phyloP scores from a whole-genome alignment of 2,329 filamentous ascomycete species.

The Fonsecaea pugnacius region DNA sequence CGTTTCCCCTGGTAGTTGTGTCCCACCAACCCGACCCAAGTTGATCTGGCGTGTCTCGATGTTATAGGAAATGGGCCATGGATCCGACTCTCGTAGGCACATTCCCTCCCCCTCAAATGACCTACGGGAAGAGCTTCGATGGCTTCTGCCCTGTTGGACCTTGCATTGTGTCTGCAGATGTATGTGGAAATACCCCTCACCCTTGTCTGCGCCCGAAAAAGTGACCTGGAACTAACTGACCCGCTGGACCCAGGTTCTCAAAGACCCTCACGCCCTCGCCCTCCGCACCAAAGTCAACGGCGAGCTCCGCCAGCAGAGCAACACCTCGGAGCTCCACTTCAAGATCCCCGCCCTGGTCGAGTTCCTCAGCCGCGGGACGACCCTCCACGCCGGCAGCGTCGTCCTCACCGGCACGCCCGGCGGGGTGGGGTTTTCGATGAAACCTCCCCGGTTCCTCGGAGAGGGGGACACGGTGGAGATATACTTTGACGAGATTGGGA shows the following conservation, averaged over 20 bases:
- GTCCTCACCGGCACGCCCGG: constrained; percentile 6
- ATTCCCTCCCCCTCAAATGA: constrained; percentile 16
- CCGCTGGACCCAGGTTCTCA: neutral
- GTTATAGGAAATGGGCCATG: constrained; percentile 13
- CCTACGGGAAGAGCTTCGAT: constrained; percentile 47
- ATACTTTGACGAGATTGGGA: constrained; percentile 5
- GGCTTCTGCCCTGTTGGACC: constrained; percentile 45
- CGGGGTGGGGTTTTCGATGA: constrained; percentile 8
- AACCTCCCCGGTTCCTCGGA: constrained; percentile 3
- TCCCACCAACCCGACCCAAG: neutral
- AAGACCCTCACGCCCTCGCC: constrained; percentile 6
- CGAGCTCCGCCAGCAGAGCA: constrained; percentile 11
- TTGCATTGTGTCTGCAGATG: constrained; percentile 40
- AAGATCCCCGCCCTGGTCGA: constrained; percentile 8
- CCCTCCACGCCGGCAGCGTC: constrained; percentile 6
- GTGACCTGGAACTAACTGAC: neutral
- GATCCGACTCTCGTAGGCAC: constrained; percentile 14
- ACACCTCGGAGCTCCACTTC: constrained; percentile 10
- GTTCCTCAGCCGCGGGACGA: constrained; percentile 5
- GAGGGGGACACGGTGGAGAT: constrained; percentile 11
- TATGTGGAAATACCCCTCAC: neutral
- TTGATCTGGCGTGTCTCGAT: neutral
- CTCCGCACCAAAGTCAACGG: constrained; percentile 11
- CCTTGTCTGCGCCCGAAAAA: neutral
- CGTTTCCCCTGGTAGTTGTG: neutral